Evolutionary conservation across 176 grass and related monocot species (phyloP), one percentile per base, ranked within the genome.

Genomic region (Bothriochloa decipiens): DNA sequence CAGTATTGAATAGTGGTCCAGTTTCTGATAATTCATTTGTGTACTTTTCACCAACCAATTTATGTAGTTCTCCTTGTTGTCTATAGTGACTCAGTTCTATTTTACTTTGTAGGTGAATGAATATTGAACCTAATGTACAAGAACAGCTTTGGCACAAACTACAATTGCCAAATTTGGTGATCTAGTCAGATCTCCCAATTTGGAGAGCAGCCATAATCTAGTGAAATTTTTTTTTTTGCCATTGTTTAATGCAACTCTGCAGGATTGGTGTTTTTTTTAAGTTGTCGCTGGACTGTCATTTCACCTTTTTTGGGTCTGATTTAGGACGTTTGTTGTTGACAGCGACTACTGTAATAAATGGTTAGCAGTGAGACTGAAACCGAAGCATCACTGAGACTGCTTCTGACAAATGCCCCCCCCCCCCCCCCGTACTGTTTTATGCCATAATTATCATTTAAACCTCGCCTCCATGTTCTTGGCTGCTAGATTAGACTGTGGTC

Each of bases 101-200:
- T 81, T 40, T 45, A 41, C 13, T 74, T 53, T 67, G 11, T 72
- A 84, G 67, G 75, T 11, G 20, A 15, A 88, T 65, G 28, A 14
- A 41, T 29, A 53, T 72, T 17, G 0, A 27, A 23, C 11, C 23
- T 77, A 40, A 78, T 49, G 32, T 29, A 66, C 37, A 49, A 65
- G 35, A 79, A 35, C 67, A 72, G 33, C 23, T 20, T 74, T 65
- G 52, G 60, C 57, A 80, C 20, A 84, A 32, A 58, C n/a, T 41
- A 27, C n/a, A 73, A 22, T 15, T 33, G 55, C 16, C 42, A 83
- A 33, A 63, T 15, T 29, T 64, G 22, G 65, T 77, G 63, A 63
- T 13, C n/a, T 13, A 37, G 12, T 62, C 23, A n/a, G 62, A 39
- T n/a, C 55, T 68, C 32, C 28, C 49, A 36, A n/a, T 78, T 62